These are phyloP conservation scores for Pichia deserticola DNA, from an alignment of 805 yeast species.

Conservation along the genomic window DNA sequence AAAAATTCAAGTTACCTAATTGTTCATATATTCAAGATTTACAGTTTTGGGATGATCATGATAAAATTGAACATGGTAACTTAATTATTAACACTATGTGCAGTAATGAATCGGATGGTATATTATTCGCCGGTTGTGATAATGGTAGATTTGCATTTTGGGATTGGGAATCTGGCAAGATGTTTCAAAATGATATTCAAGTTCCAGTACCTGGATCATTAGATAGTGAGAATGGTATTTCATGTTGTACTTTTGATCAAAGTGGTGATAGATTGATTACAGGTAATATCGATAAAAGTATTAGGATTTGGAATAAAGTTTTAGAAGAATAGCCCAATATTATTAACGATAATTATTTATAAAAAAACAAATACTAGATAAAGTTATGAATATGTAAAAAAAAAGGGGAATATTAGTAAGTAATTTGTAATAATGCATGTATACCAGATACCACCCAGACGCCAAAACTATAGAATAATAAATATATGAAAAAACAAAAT, in stretches of 20 bases:
- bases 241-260: conserved; percentile 66
- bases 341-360: no score
- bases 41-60: conserved; percentile 36
- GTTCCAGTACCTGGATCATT: conserved; percentile 63
- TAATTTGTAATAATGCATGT: background rate
- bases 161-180: conserved; percentile 68
- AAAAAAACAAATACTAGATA: no score
- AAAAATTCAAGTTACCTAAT: conserved; percentile 77
- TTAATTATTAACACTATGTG: conserved; percentile 61
- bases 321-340: background rate
- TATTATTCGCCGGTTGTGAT: conserved; percentile 76
- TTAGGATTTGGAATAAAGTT: conserved; percentile 61
- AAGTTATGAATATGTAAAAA: no score
- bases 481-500: background rate
- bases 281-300: conserved; percentile 85
- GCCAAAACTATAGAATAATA: background rate
- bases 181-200: conserved; percentile 48
- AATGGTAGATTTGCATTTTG: conserved; percentile 71
- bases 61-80: conserved; percentile 27
- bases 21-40: conserved; percentile 54
- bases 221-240: conserved; percentile 59
- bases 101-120: conserved; percentile 46
- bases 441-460: background rate
- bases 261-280: conserved; percentile 78
- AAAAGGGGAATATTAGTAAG: no score